Evolutionary conservation across 495 filamentous ascomycete genomes (phyloP), one percentile per base, ranked within the genome.

Genomic region (Aspergillus kassunensis): DNA sequence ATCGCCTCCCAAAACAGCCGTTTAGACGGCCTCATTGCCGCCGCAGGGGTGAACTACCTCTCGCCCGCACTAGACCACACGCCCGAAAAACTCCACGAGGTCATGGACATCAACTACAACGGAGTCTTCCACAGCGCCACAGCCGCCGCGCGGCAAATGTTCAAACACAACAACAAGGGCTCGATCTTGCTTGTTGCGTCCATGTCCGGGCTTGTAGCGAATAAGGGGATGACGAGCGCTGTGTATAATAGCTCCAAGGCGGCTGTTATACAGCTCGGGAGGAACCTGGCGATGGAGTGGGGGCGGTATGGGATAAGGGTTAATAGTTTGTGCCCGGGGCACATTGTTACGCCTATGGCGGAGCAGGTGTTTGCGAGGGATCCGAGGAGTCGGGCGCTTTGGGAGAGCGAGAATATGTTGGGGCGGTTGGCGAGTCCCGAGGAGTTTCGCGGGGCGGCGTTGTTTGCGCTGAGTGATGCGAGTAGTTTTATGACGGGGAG

Each of bases 161-260:
- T 88, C 59, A 75, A 78, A 20, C 72, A 73, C 57, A 67, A 77
- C 41, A 62, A 65, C 29, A 70, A 67, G 58, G 88, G 88, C 5
- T 88, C 83, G 37, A 80, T 93, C 43, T 77, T 86, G 35, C 62
- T 92, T 36, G 85, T 92, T 50, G 89, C 83, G 8, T 84, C 79
- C 53, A 92, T 92, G 89, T 88, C 83, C 60, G 89, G 86, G 10
- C 82, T 83, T 6, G 75, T 95, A 49, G 89, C 89, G 13, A 95
- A 92, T 62, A 82, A 84, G 65, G 85, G 83, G 11, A 75, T 88
- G 57, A 73, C 81, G 2, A 78, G 76, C 4, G 79, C 83, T 0
- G 83, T 87, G 0, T 88, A 89, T 65, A 89, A 88, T 64, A 77
- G 77, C 0, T 82, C 77, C 27, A 89, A 89, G 56, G 86, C 86